These are phyloP conservation scores for Xylariaceae sp. DNA, from an alignment of 2,329 filamentous ascomycete genomes.

Conservation along the genomic window DNA sequence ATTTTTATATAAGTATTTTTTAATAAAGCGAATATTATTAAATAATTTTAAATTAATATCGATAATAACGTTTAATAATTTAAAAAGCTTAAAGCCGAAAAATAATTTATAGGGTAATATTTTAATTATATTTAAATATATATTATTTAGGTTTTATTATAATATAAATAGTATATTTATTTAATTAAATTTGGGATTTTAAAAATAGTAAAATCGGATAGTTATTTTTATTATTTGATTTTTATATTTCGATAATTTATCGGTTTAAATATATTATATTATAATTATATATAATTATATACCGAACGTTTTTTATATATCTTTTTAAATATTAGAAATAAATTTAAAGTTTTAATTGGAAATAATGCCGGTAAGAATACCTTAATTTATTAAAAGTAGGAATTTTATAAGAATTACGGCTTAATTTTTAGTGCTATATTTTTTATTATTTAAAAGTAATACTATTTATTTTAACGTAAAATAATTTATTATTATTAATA, in stretches of 20 bases:
- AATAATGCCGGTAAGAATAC: not conserved
- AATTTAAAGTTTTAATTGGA: constrained; percentile 1
- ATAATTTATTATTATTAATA: not conserved
- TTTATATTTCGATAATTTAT: not conserved
- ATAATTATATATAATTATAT: not conserved
- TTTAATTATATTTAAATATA: not conserved
- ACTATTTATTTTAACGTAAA: not conserved
- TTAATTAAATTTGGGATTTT: not conserved
- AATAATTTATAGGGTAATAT: too few relatives aligned
- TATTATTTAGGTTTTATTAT: not conserved
- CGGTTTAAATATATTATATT: not conserved
- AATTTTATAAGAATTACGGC: not conserved
- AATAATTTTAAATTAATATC: not conserved
- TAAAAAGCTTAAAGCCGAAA: too few relatives aligned
- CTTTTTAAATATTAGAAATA: constrained; percentile 2
- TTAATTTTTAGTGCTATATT: too few relatives aligned
- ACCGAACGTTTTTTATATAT: not conserved
- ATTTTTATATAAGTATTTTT: not conserved
- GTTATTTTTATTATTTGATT: constrained; percentile 1
- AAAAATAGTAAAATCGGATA: not conserved
- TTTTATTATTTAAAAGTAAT: not conserved
- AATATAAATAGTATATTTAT: not conserved
- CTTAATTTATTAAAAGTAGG: not conserved
- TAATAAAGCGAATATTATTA: not conserved
- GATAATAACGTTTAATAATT: not conserved